Evolutionary conservation across 805 yeast species (phyloP).

Genomic region (Candida khao-thaluensis): DNA sequence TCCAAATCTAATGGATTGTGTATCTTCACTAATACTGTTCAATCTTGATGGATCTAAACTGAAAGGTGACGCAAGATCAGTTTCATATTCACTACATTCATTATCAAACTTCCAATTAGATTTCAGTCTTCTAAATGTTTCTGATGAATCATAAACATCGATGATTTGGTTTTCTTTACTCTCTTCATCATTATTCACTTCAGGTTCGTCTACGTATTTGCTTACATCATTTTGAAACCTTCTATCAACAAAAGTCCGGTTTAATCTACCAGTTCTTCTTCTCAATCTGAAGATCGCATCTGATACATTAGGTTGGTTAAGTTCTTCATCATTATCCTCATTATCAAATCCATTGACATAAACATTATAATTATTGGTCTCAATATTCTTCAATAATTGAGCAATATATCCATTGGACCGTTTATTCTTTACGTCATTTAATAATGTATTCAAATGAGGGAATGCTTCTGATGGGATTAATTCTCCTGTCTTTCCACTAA

Average conservation of each 20-base stretch:
- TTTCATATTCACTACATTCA: slow-evolving; percentile 46
- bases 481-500: slow-evolving; percentile 53
- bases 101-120: slow-evolving; percentile 70
- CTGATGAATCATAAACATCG: slow-evolving; percentile 47
- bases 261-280: slow-evolving; percentile 71
- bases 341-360: slow-evolving; percentile 37
- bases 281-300: slow-evolving; percentile 62
- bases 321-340: slow-evolving; percentile 6
- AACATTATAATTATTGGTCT: slow-evolving; percentile 38
- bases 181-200: slow-evolving; percentile 18
- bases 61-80: slow-evolving; percentile 47
- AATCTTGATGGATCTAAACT: slow-evolving; percentile 77
- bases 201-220: slow-evolving; percentile 30
- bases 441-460: slow-evolving; percentile 45
- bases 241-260: slow-evolving; percentile 73
- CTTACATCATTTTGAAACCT: slow-evolving; percentile 46
- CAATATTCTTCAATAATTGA: slow-evolving; percentile 39
- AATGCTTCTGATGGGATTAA: slow-evolving; percentile 47
- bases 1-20: slow-evolving; percentile 89
- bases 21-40: slow-evolving; percentile 79
- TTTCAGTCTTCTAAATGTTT: slow-evolving; percentile 49
- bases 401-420: slow-evolving; percentile 35
- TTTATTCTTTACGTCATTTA: slow-evolving; percentile 24
- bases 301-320: slow-evolving; percentile 34
- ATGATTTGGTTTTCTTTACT: slow-evolving; percentile 16